Base-by-base conservation (phyloP, 495 filamentous ascomycete genomes). In the Chaetomidium leptoderma region DNA sequence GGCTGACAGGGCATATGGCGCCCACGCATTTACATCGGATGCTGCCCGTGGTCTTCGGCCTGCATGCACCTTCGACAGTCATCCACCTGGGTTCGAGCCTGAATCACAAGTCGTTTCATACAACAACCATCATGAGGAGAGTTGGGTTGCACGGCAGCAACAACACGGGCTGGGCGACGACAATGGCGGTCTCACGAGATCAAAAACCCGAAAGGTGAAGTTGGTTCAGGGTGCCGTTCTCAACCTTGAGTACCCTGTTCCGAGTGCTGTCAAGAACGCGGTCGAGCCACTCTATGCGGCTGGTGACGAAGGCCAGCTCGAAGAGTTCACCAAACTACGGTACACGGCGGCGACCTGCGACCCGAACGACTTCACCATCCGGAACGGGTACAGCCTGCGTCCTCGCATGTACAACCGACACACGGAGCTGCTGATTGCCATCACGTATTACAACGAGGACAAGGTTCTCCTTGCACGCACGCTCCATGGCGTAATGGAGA, bases 321-420 rank as follows among this genome's bases (percentile, higher is more conserved):
- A 97, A 64, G 95, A 99, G 72, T 99, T 99, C 69, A 86, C 92
- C n/a, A 93, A 96, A 72, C 92, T 99, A 90, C 83, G 93, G 80
- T 99, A 99, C 75, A 97, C 95, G 21, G 95, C 95, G 54, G 95
- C 95, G 24, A 97, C 92, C n/a, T 99, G 95, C 74, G 95, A 99
- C 75, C 95, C 95, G 39, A 93, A 95, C 70, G 95, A 99, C 64
- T 99, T 97, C 72, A 99, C 93, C n/a, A 81, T 98, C 32, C 95
- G 96, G 79, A 97, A 97, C 71, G 93, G 93, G 66, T 99, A 97
- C 81, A 96, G 97, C 76, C 83, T 99, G 51, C 88, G 95, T 21
- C 91, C 95, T n/a, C 86, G 92, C 47, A 99, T 97, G 92, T 99
- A 97, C 76, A 99, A 99, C 80, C 83, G 93, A 53, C 93, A 97